A percentile compares a stretch with the other conserved stretches of the same genome.
These are phyloP conservation scores for Botryotinia narcissicola DNA, from an alignment of 2,329 filamentous ascomycete genomes.

Conservation along the genomic window DNA sequence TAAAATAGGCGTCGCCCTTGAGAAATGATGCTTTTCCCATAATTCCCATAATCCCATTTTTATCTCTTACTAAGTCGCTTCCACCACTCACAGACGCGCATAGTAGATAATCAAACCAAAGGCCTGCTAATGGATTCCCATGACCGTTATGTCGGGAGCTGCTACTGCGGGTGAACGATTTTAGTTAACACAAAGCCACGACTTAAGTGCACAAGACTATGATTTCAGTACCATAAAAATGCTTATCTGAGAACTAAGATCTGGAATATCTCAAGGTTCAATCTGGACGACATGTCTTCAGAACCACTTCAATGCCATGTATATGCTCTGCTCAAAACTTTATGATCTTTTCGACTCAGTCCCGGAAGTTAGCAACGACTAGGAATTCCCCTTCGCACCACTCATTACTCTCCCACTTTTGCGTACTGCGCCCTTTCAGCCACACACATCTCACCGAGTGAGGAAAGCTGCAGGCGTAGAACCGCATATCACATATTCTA, in stretches of 20 bases:
- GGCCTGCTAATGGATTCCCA: conserved; percentile 21
- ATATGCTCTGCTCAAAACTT: not conserved
- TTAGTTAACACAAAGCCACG: conserved; percentile 19
- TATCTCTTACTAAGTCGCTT: conserved; percentile 11
- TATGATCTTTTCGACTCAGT: not conserved
- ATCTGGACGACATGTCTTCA: conserved; percentile 19
- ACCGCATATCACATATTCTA: conserved; percentile 19
- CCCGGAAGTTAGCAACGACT: not conserved
- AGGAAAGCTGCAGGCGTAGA: conserved; percentile 19
- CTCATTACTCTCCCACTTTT: conserved; percentile 16
- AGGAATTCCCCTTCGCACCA: not conserved
- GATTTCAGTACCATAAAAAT: conserved; percentile 17
- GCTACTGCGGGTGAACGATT: conserved; percentile 23
- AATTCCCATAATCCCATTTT: conserved; percentile 15
- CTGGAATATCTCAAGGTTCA: conserved; percentile 15
- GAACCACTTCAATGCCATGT: not conserved
- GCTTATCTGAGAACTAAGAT: conserved; percentile 21
- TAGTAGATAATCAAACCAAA: conserved; percentile 1
- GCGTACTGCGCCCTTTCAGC: conserved; percentile 13
- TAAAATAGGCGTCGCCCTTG: conserved; percentile 11
- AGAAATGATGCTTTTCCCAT: conserved; percentile 15
- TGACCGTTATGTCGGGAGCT: conserved; percentile 22
- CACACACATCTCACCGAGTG: conserved; percentile 22
- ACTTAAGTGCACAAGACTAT: conserved; percentile 18
- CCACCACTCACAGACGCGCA: conserved; percentile 13